Base-by-base conservation (phyloP, 768 basidiomycete species). In the Lyophyllum atratum region DNA sequence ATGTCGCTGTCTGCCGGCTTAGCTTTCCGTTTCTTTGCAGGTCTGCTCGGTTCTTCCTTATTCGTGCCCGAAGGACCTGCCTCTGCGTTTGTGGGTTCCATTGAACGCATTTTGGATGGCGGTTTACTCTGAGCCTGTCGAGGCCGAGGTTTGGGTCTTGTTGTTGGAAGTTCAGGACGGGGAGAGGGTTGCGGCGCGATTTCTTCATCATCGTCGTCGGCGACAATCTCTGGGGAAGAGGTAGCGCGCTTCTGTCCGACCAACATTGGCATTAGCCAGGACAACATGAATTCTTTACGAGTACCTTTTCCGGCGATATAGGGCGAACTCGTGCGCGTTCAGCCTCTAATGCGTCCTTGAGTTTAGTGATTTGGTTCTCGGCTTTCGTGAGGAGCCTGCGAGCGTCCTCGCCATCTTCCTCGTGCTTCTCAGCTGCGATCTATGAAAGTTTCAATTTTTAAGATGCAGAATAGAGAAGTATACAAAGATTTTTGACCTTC, bases 261-360 rank as follows among this genome's bases (percentile, higher is more conserved):
- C 25, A 29, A 40, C 10, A 4, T 52, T 17, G 21, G n/a, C n/a
- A 19, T 21, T 59, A n/a, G 22, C 14, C 47, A 39, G n/a, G 26
- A 42, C 22, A 29, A 12, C 10, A 14, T 10, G 29, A 9, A 8
- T n/a, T 29, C 11, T 40, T 19, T n/a, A 24, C n/a, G 4, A 17
- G n/a, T 48, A 71, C 70, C 54, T 56, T 61, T 59, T 60, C 25
- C 33, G 69, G 65, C 17, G 70, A 62, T 19, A 58, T 62, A 17
- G 76, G 66, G 49, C 66, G 71, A 45, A 66, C 70, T 50, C 68
- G 72, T 56, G 66, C 68, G 21, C 69, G 70, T 63, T 78, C 74
- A 11, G 69, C 64, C 42, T 79, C 75, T 1, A 84, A 66, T 29
- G 80, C 77, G 3, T 65, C 63, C 59, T 81, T 73, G 15, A 86